Percentiles rank a stretch among this genome's conserved stretches.
These are phyloP conservation scores for Kluyveromyces sp. DNA, from an alignment of 1,139 yeast species.

Conservation along the genomic window DNA sequence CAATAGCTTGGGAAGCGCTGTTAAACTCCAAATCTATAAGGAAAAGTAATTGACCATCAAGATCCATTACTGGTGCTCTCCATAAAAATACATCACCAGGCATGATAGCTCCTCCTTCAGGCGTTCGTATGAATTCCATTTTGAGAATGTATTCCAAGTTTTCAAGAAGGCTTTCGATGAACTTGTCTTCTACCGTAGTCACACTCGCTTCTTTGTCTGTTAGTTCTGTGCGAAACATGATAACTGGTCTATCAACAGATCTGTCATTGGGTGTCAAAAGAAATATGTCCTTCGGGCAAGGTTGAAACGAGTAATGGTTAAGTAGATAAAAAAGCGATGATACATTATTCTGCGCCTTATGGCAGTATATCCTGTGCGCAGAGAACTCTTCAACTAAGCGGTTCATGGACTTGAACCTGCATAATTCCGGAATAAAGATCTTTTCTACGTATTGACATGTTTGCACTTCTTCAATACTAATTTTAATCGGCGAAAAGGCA, in stretches of 20 bases:
- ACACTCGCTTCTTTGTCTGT: neutral
- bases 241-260: neutral
- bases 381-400: neutral
- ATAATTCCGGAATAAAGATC: conserved; percentile 53
- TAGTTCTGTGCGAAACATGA: neutral
- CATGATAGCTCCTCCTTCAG: conserved; percentile 12
- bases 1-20: conserved; percentile 1
- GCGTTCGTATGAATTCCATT: conserved; percentile 13
- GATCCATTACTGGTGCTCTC: conserved; percentile 20
- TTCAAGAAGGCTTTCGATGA: conserved; percentile 8
- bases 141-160: conserved; percentile 17
- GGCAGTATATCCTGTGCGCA: neutral
- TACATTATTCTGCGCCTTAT: neutral
- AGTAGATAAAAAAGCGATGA: neutral
- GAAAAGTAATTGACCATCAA: conserved; percentile 12
- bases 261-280: neutral
- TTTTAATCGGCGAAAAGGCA: conserved; percentile 29
- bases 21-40: conserved; percentile 7
- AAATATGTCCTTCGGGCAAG: neutral
- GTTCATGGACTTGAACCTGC: conserved; percentile 30
- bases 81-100: conserved; percentile 18
- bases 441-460: conserved; percentile 66
- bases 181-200: conserved; percentile 2
- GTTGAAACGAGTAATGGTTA: neutral
- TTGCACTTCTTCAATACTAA: conserved; percentile 51